Evolutionary conservation across 2,329 filamentous ascomycete species (phyloP).

Genomic region (Fusarium nisikadoi): DNA sequence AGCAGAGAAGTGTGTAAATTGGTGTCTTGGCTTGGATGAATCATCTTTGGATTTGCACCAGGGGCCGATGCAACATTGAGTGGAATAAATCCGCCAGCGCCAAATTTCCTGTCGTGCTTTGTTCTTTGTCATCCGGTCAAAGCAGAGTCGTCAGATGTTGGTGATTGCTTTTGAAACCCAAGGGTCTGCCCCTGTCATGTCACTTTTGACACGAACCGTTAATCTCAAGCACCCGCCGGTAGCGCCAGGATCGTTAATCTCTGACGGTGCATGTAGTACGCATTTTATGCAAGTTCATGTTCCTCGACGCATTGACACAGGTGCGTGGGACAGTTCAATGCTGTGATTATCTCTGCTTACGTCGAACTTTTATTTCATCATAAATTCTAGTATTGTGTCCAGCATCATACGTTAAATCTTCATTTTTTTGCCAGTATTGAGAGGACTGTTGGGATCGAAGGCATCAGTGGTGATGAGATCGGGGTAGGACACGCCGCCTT

Average conservation of each 20-base stretch:
- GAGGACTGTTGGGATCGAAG: constrained; percentile 68
- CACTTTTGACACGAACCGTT: constrained; percentile 40
- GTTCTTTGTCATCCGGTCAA: constrained; percentile 3
- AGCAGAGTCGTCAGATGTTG: constrained; percentile 31
- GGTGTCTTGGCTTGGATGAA: constrained; percentile 9
- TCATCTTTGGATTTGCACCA: constrained; percentile 1
- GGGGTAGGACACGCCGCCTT: constrained; percentile 65
- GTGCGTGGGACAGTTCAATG: constrained; percentile 1
- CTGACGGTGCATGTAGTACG: constrained; percentile 19
- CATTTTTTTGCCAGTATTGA: constrained; percentile 65
- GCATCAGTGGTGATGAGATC: constrained; percentile 67
- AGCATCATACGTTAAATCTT: constrained; percentile 5
- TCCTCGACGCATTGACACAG: constrained; percentile 1
- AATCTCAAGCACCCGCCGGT: constrained; percentile 31
- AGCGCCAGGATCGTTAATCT: constrained; percentile 34
- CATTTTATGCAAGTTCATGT: constrained; percentile 10
- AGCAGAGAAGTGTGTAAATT: not conserved
- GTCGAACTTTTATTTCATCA: not conserved
- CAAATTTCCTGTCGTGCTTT: not conserved
- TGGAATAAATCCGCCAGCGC: constrained; percentile 7
- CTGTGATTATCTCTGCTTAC: constrained; percentile 1
- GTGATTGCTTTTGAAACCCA: constrained; percentile 9
- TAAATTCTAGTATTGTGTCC: not conserved
- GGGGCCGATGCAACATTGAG: constrained; percentile 9
- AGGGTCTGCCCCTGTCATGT: constrained; percentile 19